Evolutionary conservation across 2,329 filamentous ascomycete genomes (phyloP).

Genomic region (Neocucurbitaria cava): DNA sequence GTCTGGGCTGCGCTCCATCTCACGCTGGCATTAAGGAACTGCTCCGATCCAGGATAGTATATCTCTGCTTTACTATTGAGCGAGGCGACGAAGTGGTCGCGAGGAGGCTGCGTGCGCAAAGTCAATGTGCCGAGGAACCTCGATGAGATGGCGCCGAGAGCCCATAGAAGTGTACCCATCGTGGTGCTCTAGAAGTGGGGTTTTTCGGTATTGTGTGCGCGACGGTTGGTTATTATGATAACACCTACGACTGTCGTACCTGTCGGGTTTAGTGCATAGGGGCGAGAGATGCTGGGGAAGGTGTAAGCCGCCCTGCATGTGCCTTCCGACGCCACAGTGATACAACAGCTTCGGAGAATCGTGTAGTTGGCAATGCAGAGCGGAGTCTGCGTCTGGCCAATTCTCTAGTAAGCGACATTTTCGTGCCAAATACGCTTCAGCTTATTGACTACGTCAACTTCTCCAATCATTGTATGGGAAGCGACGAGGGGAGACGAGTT

Average conservation of each 20-base stretch:
- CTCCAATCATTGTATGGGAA: too few species aligned
- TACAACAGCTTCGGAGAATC: neutral
- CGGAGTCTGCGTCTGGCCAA: too few species aligned
- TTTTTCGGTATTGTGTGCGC: neutral
- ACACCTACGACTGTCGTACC: neutral
- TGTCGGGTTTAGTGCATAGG: neutral
- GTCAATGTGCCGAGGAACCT: neutral
- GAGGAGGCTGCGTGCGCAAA: neutral
- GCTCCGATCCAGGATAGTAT: slow-evolving; percentile 13
- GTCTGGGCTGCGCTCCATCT: slow-evolving; percentile 26
- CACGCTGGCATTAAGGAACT: slow-evolving; percentile 14
- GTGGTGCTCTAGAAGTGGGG: neutral
- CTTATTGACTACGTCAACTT: too few species aligned
- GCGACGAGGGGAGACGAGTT: too few species aligned
- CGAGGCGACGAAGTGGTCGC: neutral
- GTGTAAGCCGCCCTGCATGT: neutral
- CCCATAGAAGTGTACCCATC: neutral
- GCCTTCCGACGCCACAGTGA: neutral
- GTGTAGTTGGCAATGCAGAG: neutral
- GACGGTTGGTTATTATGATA: neutral
- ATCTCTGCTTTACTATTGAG: slow-evolving; percentile 3
- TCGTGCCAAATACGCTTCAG: too few species aligned
- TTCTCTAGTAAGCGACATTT: too few species aligned
- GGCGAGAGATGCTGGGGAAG: neutral
- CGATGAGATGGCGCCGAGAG: neutral